A percentile compares a stretch with the other conserved stretches of the same genome.
Conservation (phyloP, 495 filamentous ascomycete genomes). For the Hypomontagnella monticulosa region DNA sequence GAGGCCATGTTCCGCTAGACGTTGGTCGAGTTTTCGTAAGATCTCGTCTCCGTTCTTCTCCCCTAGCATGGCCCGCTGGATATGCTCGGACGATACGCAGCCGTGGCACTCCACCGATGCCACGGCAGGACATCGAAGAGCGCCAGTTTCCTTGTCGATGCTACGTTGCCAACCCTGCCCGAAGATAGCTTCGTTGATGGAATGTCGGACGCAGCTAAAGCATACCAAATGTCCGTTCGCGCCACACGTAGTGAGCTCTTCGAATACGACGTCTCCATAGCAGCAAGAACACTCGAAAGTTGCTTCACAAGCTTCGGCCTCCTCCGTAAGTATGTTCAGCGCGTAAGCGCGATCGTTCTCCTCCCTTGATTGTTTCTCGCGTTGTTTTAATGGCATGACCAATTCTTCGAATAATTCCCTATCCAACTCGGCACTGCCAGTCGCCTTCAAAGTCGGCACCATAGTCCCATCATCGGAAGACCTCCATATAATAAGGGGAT, state of each 20-base stretch:
- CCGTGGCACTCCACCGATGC: constrained; percentile 75
- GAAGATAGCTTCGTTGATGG: constrained; percentile 85
- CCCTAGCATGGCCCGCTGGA: constrained; percentile 75
- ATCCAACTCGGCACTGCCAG: constrained; percentile 82
- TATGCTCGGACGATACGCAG: constrained; percentile 69
- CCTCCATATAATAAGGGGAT: constrained; percentile 72
- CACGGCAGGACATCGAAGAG: constrained; percentile 82
- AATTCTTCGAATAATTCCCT: constrained; percentile 75
- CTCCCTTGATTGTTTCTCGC: constrained; percentile 65
- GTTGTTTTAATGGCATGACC: constrained; percentile 68
- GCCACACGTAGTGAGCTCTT: constrained; percentile 81
- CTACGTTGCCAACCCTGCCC: constrained; percentile 91
- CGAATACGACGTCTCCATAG: constrained; percentile 78
- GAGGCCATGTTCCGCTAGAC: constrained; percentile 76
- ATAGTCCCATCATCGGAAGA: constrained; percentile 58
- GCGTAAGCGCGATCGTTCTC: constrained; percentile 71
- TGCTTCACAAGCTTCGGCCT: constrained; percentile 75
- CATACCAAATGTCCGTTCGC: constrained; percentile 82
- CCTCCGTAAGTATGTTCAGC: constrained; percentile 71
- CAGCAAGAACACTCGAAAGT: constrained; percentile 93
- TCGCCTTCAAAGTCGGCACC: constrained; percentile 70
- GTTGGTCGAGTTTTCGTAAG: constrained; percentile 76
- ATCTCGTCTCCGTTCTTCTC: constrained; percentile 74
- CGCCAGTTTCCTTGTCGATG: constrained; percentile 73
- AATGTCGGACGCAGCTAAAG: constrained; percentile 80